Evolutionary conservation across 306 rosid genomes (phyloP).

Genomic region (Oemleria cerasiformis): DNA sequence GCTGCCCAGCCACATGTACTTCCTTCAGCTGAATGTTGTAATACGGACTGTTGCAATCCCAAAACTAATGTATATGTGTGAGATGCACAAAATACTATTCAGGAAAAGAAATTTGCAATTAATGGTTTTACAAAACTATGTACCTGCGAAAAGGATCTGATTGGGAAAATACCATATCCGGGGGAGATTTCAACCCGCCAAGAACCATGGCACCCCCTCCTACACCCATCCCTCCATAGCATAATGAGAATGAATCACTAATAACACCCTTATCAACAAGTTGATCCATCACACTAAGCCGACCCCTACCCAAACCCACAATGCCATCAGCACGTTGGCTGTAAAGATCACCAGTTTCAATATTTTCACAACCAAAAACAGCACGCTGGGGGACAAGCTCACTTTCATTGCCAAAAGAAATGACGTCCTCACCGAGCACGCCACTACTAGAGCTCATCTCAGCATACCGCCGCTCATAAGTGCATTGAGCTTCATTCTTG

Average conservation of each 20-base stretch:
- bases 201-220: slow-evolving; percentile 63
- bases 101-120: background rate
- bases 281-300: slow-evolving; percentile 54
- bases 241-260: slow-evolving; percentile 47
- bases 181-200: slow-evolving; percentile 42
- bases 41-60: slow-evolving; percentile 50
- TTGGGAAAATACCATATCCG: slow-evolving; percentile 44
- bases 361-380: slow-evolving; percentile 51
- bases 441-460: slow-evolving; percentile 59
- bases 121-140: background rate
- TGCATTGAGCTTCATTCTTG: slow-evolving; percentile 39
- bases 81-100: slow-evolving; percentile 32
- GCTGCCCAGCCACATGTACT: slow-evolving; percentile 42
- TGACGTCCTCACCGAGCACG: slow-evolving; percentile 39
- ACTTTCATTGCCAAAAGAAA: slow-evolving; percentile 51
- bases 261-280: slow-evolving; percentile 46
- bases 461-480: slow-evolving; percentile 49
- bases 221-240: slow-evolving; percentile 57
- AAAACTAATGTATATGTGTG: slow-evolving; percentile 38
- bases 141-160: slow-evolving; percentile 51
- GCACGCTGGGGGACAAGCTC: slow-evolving; percentile 47
- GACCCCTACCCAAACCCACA: slow-evolving; percentile 53
- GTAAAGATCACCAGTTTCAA: slow-evolving; percentile 54
- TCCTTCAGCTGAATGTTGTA: slow-evolving; percentile 53
- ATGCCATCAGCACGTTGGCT: slow-evolving; percentile 57